Conservation (phyloP, 805 yeast species). For the Pichia thaimueangensis region DNA sequence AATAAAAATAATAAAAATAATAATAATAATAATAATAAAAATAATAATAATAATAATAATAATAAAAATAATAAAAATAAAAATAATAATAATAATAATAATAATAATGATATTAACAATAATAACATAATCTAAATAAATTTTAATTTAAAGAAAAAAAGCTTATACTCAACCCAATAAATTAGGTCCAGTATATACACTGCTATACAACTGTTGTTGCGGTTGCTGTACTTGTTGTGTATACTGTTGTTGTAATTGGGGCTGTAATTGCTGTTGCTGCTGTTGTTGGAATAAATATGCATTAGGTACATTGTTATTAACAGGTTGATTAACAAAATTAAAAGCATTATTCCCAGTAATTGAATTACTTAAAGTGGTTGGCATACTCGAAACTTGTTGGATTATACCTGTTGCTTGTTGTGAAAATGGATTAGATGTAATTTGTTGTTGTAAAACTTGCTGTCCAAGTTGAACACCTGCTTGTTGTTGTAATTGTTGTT, state of each 20-base stretch:
- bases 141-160: too few relatives aligned
- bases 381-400: slow-evolving; percentile 4
- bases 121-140: background rate
- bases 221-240: slow-evolving; percentile 5
- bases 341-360: background rate
- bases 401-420: slow-evolving; percentile 11
- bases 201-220: slow-evolving; percentile 10
- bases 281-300: slow-evolving; percentile 5
- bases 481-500: slow-evolving; percentile 16
- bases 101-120: background rate
- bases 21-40: too few relatives aligned
- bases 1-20: too few relatives aligned
- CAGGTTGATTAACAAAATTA: slow-evolving; percentile 3
- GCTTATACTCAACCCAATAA: slow-evolving; percentile 10
- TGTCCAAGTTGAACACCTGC: slow-evolving; percentile 4
- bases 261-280: slow-evolving; percentile 3
- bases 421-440: slow-evolving; percentile 19
- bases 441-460: slow-evolving; percentile 10
- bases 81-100: background rate
- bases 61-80: too few relatives aligned
- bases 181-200: slow-evolving; percentile 28
- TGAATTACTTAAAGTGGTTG: background rate
- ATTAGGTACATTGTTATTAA: slow-evolving; percentile 2
- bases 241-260: slow-evolving; percentile 11
- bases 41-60: too few relatives aligned